These are phyloP conservation scores for Chernovozyma aurita DNA, from an alignment of 1,139 yeast species.

Conservation along the genomic window DNA sequence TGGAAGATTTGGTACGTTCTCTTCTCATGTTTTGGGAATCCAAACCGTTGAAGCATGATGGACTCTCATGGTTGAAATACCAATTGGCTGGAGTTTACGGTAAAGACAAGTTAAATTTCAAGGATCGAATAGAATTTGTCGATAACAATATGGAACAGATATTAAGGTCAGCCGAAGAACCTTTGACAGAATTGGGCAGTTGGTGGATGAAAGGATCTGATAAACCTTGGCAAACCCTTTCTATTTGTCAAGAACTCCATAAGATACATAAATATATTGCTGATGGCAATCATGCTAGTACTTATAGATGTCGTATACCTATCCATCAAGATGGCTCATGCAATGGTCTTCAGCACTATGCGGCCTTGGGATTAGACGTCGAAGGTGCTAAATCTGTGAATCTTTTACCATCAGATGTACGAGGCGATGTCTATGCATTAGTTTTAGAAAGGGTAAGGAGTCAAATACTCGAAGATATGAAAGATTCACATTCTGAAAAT, in stretches of 20 bases:
- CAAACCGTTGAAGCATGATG: constrained; percentile 30
- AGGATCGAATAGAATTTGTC: constrained; percentile 25
- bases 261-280: constrained; percentile 15
- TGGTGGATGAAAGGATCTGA: constrained; percentile 41
- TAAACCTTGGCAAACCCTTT: constrained; percentile 39
- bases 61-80: constrained; percentile 38
- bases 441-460: constrained; percentile 26
- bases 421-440: constrained; percentile 33
- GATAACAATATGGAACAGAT: constrained; percentile 19
- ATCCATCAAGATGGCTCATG: constrained; percentile 47
- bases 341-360: constrained; percentile 46
- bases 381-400: constrained; percentile 40
- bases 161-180: constrained; percentile 25
- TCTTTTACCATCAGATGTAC: constrained; percentile 18
- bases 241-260: constrained; percentile 32
- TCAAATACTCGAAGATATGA: constrained; percentile 14
- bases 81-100: constrained; percentile 39
- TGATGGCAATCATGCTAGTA: constrained; percentile 16
- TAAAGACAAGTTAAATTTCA: constrained; percentile 20
- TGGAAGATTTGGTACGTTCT: constrained; percentile 32
- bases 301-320: constrained; percentile 32
- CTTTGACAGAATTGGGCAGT: constrained; percentile 14
- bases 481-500: constrained; percentile 1
- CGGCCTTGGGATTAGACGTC: constrained; percentile 36
- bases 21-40: constrained; percentile 38